phyloP scores from a whole-genome alignment of 2,329 filamentous ascomycete genomes.

The Microdochium bolleyi region DNA sequence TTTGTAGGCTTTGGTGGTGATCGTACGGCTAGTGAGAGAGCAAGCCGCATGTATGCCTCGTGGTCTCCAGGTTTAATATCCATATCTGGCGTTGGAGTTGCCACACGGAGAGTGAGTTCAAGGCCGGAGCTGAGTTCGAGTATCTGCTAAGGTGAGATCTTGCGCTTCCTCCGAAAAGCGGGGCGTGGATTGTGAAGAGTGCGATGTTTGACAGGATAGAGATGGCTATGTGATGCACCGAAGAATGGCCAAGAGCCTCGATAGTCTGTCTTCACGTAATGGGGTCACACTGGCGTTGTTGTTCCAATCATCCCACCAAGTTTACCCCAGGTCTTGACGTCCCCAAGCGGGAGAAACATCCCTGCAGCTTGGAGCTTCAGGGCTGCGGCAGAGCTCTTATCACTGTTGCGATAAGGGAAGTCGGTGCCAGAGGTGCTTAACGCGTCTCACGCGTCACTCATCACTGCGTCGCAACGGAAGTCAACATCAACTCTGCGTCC shows the following conservation, averaged over 20 bases:
- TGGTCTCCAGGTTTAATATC: conserved; percentile 31
- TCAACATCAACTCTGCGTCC: conserved; percentile 6
- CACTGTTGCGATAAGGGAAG: conserved; percentile 5
- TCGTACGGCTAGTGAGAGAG: conserved; percentile 66
- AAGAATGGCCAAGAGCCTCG: no score
- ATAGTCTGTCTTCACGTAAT: no score
- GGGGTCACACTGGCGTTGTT: no score
- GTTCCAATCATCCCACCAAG: no score
- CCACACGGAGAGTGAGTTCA: not conserved
- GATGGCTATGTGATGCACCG: no score
- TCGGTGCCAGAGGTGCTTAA: conserved; percentile 10
- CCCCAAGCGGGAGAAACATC: not conserved
- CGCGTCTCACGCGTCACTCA: conserved; percentile 11
- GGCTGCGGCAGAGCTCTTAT: not conserved
- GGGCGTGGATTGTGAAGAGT: no score
- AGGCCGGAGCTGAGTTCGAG: no score
- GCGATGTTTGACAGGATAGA: no score
- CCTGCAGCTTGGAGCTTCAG: not conserved
- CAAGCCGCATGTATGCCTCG: conserved; percentile 53
- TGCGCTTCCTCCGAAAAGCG: no score
- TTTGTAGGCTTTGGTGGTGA: conserved; percentile 86
- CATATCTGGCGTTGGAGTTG: not conserved
- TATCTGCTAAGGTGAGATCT: no score
- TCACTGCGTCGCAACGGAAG: conserved; percentile 3
- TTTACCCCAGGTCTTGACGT: no score